Evolutionary conservation across 2,329 filamentous ascomycete species (phyloP).

Genomic region (Colletotrichum brevisporum): DNA sequence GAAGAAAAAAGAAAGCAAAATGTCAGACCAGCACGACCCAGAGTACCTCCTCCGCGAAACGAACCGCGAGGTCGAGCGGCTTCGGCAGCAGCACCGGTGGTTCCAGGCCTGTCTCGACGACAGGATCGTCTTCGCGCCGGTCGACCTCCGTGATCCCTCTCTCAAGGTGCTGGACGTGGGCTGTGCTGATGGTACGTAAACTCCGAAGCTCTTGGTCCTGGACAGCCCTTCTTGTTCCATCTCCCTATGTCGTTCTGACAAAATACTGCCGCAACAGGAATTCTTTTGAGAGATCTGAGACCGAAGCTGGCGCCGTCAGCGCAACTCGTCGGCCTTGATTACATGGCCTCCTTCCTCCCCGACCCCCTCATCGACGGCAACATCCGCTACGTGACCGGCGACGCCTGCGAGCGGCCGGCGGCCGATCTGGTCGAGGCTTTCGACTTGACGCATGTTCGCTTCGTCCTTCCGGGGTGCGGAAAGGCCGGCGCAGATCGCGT

Average conservation of each 20-base stretch:
- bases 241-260: neutral
- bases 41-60: slow-evolving; percentile 8
- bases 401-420: neutral
- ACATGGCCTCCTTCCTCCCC: neutral
- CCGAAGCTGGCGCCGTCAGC: neutral
- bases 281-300: neutral
- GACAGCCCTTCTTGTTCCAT: too few species aligned
- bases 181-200: neutral
- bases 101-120: neutral
- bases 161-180: neutral
- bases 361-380: neutral
- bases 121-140: neutral
- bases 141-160: neutral
- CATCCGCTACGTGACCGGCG: neutral
- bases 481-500: neutral
- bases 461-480: neutral
- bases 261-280: neutral
- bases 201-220: neutral
- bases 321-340: neutral
- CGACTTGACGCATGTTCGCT: neutral
- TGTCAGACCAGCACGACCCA: neutral
- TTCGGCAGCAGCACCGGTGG: slow-evolving; percentile 5
- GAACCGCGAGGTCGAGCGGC: slow-evolving; percentile 1
- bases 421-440: neutral
- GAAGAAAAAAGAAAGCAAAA: neutral